phyloP scores from a whole-genome alignment of 2,329 filamentous ascomycete genomes.

The Orbilia javanica region DNA sequence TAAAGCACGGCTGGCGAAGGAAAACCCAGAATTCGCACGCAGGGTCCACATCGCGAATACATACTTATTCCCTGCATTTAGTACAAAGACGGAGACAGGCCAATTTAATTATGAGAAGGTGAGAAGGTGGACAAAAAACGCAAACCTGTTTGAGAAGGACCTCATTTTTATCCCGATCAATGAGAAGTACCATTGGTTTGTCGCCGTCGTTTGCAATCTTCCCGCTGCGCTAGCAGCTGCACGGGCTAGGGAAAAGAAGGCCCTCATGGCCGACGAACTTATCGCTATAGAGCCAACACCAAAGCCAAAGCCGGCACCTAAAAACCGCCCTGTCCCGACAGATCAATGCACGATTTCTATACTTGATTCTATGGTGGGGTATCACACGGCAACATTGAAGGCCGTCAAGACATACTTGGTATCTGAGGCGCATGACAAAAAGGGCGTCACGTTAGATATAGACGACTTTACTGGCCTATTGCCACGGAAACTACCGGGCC shows the following conservation, averaged over 20 bases:
- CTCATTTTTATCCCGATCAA: constrained; percentile 95
- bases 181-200: constrained; percentile 87
- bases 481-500: constrained; percentile 72
- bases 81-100: constrained; percentile 61
- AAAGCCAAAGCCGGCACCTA: constrained; percentile 18
- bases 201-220: constrained; percentile 94
- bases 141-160: constrained; percentile 86
- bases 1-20: constrained; percentile 72
- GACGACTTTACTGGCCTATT: constrained; percentile 54
- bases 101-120: constrained; percentile 83
- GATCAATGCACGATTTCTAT: constrained; percentile 38
- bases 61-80: constrained; percentile 87
- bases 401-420: constrained; percentile 32
- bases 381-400: constrained; percentile 23
- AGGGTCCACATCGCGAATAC: constrained; percentile 91
- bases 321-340: constrained; percentile 8
- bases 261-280: constrained; percentile 17
- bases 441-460: constrained; percentile 63
- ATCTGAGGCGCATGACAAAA: constrained; percentile 31
- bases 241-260: constrained; percentile 10
- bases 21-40: constrained; percentile 71
- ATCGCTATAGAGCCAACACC: constrained; percentile 1
- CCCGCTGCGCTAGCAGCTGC: constrained; percentile 69
- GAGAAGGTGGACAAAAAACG: constrained; percentile 85
- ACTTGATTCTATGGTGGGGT: constrained; percentile 49